Conservation (phyloP, 345 rosid species). For the Firmiana major region DNA sequence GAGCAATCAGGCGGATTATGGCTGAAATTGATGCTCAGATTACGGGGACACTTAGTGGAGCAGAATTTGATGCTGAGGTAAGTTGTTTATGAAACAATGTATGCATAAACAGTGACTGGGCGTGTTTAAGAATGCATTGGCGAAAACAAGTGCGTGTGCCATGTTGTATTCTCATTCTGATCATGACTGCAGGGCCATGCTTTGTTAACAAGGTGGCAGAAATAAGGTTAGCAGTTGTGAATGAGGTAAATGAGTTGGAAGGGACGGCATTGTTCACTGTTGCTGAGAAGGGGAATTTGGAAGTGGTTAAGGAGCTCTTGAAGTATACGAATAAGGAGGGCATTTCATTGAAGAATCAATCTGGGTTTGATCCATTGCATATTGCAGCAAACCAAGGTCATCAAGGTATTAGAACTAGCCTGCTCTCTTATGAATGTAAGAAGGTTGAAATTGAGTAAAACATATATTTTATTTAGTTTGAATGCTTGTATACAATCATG, state of each 20-base stretch:
- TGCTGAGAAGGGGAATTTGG: constrained; percentile 78
- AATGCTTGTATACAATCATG: neutral
- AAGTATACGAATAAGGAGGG: constrained; percentile 55
- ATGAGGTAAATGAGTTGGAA: constrained; percentile 90
- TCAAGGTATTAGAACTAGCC: constrained; percentile 39
- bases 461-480: neutral
- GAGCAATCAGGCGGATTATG: constrained; percentile 54
- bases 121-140: neutral
- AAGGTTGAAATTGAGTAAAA: neutral
- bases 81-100: neutral
- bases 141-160: neutral
- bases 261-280: constrained; percentile 87
- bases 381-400: constrained; percentile 86
- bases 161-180: neutral
- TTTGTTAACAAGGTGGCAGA: constrained; percentile 44
- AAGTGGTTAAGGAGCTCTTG: constrained; percentile 69
- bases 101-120: neutral
- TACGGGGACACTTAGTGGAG: constrained; percentile 51
- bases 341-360: constrained; percentile 56
- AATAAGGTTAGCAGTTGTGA: constrained; percentile 65
- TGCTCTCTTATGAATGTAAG: neutral
- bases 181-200: neutral
- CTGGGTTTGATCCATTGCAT: constrained; percentile 73
- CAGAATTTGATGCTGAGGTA: constrained; percentile 78
- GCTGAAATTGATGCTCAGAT: constrained; percentile 76